Evolutionary conservation across 1,139 yeast genomes (phyloP).

Genomic region (Insectozyma bohioensis): DNA sequence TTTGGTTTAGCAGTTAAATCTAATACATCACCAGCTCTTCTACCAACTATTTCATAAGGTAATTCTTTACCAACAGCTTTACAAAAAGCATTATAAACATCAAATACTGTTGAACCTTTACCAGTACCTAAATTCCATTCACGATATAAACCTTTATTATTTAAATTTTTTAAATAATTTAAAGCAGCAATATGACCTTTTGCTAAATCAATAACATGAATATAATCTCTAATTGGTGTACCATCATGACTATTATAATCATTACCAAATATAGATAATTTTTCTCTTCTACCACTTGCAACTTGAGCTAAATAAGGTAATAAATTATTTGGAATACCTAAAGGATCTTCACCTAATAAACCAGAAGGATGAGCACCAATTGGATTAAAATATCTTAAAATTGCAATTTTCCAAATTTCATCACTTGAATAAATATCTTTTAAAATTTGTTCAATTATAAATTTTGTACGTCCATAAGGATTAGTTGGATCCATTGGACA

Average conservation of each 20-base stretch:
- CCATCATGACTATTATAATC: conserved; percentile 75
- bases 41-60: conserved; percentile 62
- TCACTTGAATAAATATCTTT: conserved; percentile 55
- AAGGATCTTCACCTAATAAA: conserved; percentile 75
- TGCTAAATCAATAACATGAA: conserved; percentile 83
- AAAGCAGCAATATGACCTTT: conserved; percentile 76
- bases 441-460: conserved; percentile 61
- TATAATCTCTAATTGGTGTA: conserved; percentile 80
- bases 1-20: conserved; percentile 71
- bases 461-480: conserved; percentile 77
- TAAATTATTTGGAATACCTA: conserved; percentile 74
- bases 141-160: conserved; percentile 54
- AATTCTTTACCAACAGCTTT: conserved; percentile 66
- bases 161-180: conserved; percentile 49
- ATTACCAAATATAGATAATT: conserved; percentile 62
- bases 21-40: conserved; percentile 80
- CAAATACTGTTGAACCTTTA: conserved; percentile 73
- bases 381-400: conserved; percentile 77
- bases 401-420: conserved; percentile 56
- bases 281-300: conserved; percentile 70
- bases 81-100: conserved; percentile 66
- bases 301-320: conserved; percentile 78
- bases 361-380: conserved; percentile 88
- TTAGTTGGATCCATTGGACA: conserved; percentile 77
- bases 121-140: conserved; percentile 90